Evolutionary conservation across 1,139 yeast genomes (phyloP), one percentile per base, ranked within the genome.

Genomic region (Kodamaea ohmeri): DNA sequence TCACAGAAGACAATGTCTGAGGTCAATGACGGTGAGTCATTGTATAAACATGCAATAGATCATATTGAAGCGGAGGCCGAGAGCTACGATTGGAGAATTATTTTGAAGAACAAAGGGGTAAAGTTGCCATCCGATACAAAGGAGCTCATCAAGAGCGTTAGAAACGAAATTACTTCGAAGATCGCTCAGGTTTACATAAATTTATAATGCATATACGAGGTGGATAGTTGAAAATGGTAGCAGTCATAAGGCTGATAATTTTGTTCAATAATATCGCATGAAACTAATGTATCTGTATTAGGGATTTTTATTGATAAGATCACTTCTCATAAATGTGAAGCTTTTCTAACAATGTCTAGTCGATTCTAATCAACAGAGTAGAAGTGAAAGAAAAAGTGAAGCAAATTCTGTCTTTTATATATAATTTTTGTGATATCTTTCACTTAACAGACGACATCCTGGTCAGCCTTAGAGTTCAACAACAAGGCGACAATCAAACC

Each of bases 401-500:
- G 16, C 15, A 18, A 21, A 31, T 21, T 31, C 26, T 31, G 34
- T 32, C 22, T 32, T 32, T 14, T 31, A 26, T 33, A 33, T 25
- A 33, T 25, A 25, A 25, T 25, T 33, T 25, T 25, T 7, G 29
- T n/a, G 20, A 16, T n/a, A n/a, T 8, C 30, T 16, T 27, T 27
- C 30, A 27, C 30, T 27, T 80, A 86, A 75, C 96, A 88, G 54
- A 69, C 60, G 51, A 86, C 94, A 68, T 84, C 95, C 72, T 86
- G 95, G 49, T 86, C 83, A 53, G 97, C 97, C 77, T 95, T 87
- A 49, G 98, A 90, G 81, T 92, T 92, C 72, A 92, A 80, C 64
- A 92, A 80, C 61, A 92, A 80, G 47, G 98, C 98, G 49, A 92
- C 97, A 79, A 92, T 92, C 70, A 92, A 80, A 52, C 97, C 98